phyloP scores from a whole-genome alignment of 2,329 filamentous ascomycete genomes.

The Mariannaea sp. region DNA sequence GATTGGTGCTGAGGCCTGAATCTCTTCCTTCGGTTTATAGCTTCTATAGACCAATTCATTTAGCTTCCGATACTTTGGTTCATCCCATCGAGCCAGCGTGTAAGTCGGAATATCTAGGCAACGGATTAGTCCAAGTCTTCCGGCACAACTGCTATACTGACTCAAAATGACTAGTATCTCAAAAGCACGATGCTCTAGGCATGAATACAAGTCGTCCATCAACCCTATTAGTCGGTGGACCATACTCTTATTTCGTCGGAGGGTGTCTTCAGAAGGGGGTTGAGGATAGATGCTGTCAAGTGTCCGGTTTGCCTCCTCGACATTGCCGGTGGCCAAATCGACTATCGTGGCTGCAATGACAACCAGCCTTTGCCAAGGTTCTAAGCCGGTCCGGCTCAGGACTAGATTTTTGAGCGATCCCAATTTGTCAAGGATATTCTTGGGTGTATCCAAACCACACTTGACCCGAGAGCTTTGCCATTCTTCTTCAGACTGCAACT shows the following conservation, averaged over 20 bases:
- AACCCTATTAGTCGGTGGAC: slow-evolving; percentile 1
- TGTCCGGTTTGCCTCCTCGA: not conserved
- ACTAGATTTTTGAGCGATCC: too few species aligned
- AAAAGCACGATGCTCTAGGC: slow-evolving; percentile 5
- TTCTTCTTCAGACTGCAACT: too few species aligned
- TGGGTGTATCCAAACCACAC: too few species aligned
- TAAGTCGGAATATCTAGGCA: too few species aligned
- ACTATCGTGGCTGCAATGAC: not conserved
- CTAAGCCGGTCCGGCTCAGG: too few species aligned
- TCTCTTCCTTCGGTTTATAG: slow-evolving; percentile 4
- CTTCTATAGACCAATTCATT: too few species aligned
- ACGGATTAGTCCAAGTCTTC: too few species aligned
- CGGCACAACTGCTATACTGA: not conserved
- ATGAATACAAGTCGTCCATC: not conserved
- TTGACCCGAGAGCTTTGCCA: too few species aligned
- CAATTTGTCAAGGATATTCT: too few species aligned
- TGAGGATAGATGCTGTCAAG: not conserved
- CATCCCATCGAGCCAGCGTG: too few species aligned
- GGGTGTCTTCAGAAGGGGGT: not conserved
- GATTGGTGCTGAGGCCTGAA: slow-evolving; percentile 1
- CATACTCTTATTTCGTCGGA: not conserved
- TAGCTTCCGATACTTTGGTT: too few species aligned
- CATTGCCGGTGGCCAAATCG: not conserved
- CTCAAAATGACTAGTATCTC: slow-evolving; percentile 5
- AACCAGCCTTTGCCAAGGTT: too few species aligned